Evolutionary conservation across 345 rosid genomes (phyloP).

Genomic region (Passiflora organensis): DNA sequence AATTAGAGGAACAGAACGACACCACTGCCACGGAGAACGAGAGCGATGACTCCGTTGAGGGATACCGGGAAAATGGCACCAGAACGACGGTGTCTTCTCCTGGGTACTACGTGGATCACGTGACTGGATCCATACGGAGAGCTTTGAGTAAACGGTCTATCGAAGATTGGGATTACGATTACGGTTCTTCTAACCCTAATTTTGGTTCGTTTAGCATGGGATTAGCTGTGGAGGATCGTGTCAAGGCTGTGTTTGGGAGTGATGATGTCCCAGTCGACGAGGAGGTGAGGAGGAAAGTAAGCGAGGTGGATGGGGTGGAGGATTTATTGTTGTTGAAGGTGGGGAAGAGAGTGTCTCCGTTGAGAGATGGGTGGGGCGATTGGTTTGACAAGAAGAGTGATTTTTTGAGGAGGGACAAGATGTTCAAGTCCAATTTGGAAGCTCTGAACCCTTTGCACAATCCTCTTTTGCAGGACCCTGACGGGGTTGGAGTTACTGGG

Average conservation of each 20-base stretch:
- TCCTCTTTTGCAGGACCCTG: slow-evolving; percentile 92
- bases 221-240: slow-evolving; percentile 24
- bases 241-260: slow-evolving; percentile 56
- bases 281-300: slow-evolving; percentile 60
- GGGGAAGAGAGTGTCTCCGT: slow-evolving; percentile 50
- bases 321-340: slow-evolving; percentile 66
- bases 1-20: slow-evolving; percentile 22
- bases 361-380: slow-evolving; percentile 91
- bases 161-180: slow-evolving; percentile 86
- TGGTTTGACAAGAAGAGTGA: slow-evolving; percentile 95
- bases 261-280: slow-evolving; percentile 81
- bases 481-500: slow-evolving; percentile 65
- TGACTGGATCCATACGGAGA: slow-evolving; percentile 55
- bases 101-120: slow-evolving; percentile 68
- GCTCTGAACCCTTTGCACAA: slow-evolving; percentile 73
- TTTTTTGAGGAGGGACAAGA: slow-evolving; percentile 73
- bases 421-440: slow-evolving; percentile 78
- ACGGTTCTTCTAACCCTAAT: slow-evolving; percentile 14
- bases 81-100: slow-evolving; percentile 28
- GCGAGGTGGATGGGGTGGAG: slow-evolving; percentile 54
- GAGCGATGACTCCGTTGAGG: slow-evolving; percentile 37
- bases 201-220: slow-evolving; percentile 18
- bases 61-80: slow-evolving; percentile 18
- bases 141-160: slow-evolving; percentile 60
- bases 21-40: slow-evolving; percentile 21